These are phyloP conservation scores for Stromatinia cepivora DNA, from an alignment of 2,329 filamentous ascomycete species.

Conservation along the genomic window DNA sequence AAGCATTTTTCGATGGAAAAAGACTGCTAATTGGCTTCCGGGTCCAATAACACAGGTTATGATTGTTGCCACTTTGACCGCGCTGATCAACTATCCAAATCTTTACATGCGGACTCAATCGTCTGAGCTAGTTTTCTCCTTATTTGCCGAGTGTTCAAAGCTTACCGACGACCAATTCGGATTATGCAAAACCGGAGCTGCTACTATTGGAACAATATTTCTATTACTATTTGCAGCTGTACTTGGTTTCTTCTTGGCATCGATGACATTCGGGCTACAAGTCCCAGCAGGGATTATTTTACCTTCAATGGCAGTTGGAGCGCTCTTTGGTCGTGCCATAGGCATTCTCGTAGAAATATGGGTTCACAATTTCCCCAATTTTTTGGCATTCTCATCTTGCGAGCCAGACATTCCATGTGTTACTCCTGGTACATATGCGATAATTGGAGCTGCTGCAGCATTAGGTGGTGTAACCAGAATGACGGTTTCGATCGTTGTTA, in stretches of 20 bases:
- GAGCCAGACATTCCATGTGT: slow-evolving; percentile 76
- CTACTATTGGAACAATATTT: slow-evolving; percentile 78
- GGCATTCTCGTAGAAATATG: slow-evolving; percentile 88
- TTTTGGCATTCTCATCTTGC: slow-evolving; percentile 22
- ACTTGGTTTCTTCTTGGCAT: slow-evolving; percentile 81
- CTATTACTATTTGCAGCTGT: slow-evolving; percentile 79
- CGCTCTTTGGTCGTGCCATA: slow-evolving; percentile 82
- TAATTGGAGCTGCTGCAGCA: slow-evolving; percentile 93
- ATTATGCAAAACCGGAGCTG: slow-evolving; percentile 83
- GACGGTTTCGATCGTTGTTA: slow-evolving; percentile 97
- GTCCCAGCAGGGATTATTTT: slow-evolving; percentile 95
- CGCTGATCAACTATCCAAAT: slow-evolving; percentile 91
- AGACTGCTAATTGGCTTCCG: slow-evolving; percentile 62
- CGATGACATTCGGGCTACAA: slow-evolving; percentile 88
- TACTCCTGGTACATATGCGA: slow-evolving; percentile 92
- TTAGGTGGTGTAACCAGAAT: slow-evolving; percentile 91
- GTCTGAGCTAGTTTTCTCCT: slow-evolving; percentile 84
- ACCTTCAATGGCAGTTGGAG: slow-evolving; percentile 94
- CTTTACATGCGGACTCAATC: slow-evolving; percentile 93
- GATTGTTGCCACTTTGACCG: slow-evolving; percentile 76
- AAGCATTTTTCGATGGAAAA: slow-evolving; percentile 78
- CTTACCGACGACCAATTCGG: slow-evolving; percentile 83
- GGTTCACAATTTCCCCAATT: slow-evolving; percentile 56
- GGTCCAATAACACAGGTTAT: slow-evolving; percentile 78
- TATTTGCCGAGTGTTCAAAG: slow-evolving; percentile 88